Base-by-base conservation (phyloP, 345 rosid genomes). In the Populus alba region DNA sequence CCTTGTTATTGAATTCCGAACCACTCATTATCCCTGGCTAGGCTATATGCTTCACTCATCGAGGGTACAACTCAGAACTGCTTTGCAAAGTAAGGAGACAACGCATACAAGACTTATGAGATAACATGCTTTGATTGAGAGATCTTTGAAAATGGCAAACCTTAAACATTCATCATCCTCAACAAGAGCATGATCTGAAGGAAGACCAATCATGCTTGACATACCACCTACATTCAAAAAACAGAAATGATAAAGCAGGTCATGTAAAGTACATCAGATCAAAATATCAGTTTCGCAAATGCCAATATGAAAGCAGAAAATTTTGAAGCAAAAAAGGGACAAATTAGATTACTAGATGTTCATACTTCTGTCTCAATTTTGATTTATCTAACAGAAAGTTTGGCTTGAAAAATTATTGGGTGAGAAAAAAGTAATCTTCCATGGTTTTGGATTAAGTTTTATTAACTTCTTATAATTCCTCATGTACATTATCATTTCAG, bases 181-280 rank as follows among this genome's bases (percentile, higher is more conserved):
- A 38, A 87, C 91, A 29, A 93, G 86, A 70, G 92, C 94, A 77
- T 79, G 99, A 86, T 95, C 97, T 61, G 98, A 92, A 86, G 97
- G 96, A 81, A 93, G 97, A 74, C 99, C 97, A 27, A 92, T 84
- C 98, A 93, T 90, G 85, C 86, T 90, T 15, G 92, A 63, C 98
- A 91, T 92, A 57, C 89, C 92, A 73, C 75, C 96, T 93, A 86
- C 83, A 80, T 57, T 49, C 8, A 16, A 77, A 79, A 55, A 75
- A 43, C 59, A 38, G 20, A 71, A 66, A 25, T 66, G 31, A 71
- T 20, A 47, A 22, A 71, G 72, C 3, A 75, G 57, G 17, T 25
- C 4, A 31, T 23, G 18, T 9, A n/a, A 23, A 59, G 12, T 4
- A 5, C 61, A 76, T 10, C 33, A 23, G 6, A 63, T 29, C 27